Conservation (phyloP, 75 land plant genomes). For the Pinus tabuliformis region DNA sequence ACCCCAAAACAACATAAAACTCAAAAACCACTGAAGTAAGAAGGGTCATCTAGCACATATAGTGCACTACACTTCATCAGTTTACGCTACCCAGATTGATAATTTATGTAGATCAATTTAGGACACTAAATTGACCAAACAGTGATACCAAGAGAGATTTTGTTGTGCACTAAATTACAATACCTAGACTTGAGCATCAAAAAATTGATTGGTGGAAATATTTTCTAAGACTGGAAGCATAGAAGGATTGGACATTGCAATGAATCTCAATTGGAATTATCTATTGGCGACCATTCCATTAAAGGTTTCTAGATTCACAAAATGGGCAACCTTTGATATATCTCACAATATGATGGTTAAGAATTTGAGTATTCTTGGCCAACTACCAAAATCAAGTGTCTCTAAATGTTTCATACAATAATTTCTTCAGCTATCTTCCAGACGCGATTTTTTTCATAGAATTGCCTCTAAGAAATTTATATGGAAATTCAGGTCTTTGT, state of each 20-base stretch:
- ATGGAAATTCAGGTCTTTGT: no score
- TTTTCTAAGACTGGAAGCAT: no score
- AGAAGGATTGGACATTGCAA: no score
- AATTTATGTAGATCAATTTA: no score
- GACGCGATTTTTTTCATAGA: constrained; percentile 67
- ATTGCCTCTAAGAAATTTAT: constrained; percentile 41
- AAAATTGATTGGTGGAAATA: no score
- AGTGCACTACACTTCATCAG: no score
- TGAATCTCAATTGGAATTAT: constrained; percentile 26
- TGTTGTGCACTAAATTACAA: no score
- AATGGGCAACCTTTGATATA: constrained; percentile 63
- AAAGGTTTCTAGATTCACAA: constrained; percentile 39
- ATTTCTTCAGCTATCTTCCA: constrained; percentile 38
- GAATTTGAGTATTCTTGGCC: constrained; percentile 19
- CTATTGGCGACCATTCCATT: constrained; percentile 52
- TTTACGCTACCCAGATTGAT: no score
- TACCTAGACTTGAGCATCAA: no score
- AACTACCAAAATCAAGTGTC: constrained; percentile 43
- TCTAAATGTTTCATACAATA: constrained; percentile 50
- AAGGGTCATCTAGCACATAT: constrained; percentile 65
- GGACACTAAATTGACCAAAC: no score
- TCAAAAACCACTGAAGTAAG: constrained; percentile 7
- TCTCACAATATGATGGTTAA: constrained; percentile 74
- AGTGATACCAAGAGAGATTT: no score
- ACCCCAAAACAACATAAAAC: no score